phyloP scores from a whole-genome alignment of 108 stramenopile genomes.

The Fragilariopsis cylindrus region DNA sequence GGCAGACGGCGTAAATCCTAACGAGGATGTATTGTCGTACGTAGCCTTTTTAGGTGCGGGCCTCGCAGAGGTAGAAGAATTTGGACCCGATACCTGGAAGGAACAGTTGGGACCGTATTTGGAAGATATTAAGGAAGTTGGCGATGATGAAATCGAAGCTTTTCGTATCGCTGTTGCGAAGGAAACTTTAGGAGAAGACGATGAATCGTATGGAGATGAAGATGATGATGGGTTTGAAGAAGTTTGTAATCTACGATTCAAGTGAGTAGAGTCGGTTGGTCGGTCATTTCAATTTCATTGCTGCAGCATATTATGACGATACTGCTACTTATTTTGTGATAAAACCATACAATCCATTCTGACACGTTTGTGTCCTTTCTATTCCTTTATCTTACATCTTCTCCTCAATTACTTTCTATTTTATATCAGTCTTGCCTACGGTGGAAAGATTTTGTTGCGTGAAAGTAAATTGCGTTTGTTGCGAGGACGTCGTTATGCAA shows the following conservation, averaged over 20 bases:
- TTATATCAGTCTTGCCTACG: constrained; percentile 92
- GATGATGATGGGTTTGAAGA: constrained; percentile 90
- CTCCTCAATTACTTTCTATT: background rate
- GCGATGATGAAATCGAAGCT: constrained; percentile 36
- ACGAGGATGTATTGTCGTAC: constrained; percentile 75
- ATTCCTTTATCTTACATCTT: too few species aligned
- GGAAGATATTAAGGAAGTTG: constrained; percentile 26
- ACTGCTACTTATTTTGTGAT: too few species aligned
- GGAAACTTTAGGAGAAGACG: constrained; percentile 43
- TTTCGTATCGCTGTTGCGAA: constrained; percentile 56
- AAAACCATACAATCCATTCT: too few species aligned
- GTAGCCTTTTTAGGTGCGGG: constrained; percentile 76
- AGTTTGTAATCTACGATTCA: constrained; percentile 90
- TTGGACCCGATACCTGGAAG: constrained; percentile 50
- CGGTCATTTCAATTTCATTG: too few species aligned
- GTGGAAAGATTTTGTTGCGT: constrained; percentile 96
- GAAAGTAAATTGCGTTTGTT: constrained; percentile 91
- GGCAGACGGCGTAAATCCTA: constrained; percentile 10
- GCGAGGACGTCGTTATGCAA: constrained; percentile 95
- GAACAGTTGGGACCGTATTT: constrained; percentile 71
- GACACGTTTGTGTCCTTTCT: too few species aligned
- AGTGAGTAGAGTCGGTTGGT: constrained; percentile 27
- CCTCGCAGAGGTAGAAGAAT: constrained; percentile 55
- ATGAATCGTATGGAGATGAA: constrained; percentile 80
- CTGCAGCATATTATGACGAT: too few species aligned